Evolutionary conservation across 1,284 basidiomycete genomes (phyloP).

Genomic region (Rhodotorula sp.): DNA sequence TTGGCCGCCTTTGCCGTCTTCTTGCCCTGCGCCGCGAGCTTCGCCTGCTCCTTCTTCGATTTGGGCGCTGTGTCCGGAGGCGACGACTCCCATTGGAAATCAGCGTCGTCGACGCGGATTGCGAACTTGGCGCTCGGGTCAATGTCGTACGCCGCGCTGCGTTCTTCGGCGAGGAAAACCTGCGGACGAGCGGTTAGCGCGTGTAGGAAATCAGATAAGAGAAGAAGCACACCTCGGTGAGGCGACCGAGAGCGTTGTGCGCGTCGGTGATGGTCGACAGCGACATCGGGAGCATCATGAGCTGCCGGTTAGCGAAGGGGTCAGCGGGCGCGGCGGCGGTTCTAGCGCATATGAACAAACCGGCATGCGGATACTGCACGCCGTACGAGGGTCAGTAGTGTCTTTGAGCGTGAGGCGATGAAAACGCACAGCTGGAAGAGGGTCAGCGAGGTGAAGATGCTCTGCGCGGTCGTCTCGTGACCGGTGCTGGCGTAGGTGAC

Average conservation of each 20-base stretch:
- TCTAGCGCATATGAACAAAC: slow-evolving; percentile 47
- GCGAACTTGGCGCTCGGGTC: slow-evolving; percentile 61
- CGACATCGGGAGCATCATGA: slow-evolving; percentile 62
- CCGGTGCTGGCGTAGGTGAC: slow-evolving; percentile 70
- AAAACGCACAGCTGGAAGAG: slow-evolving; percentile 63
- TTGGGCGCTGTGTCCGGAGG: slow-evolving; percentile 59
- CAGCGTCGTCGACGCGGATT: slow-evolving; percentile 65
- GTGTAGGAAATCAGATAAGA: too few relatives aligned
- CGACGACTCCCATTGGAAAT: slow-evolving; percentile 79
- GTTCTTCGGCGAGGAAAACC: slow-evolving; percentile 76
- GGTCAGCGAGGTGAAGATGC: slow-evolving; percentile 72
- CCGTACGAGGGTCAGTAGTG: slow-evolving; percentile 14
- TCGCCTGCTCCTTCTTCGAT: slow-evolving; percentile 49
- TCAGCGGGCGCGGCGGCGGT: slow-evolving; percentile 24
- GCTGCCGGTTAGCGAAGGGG: neutral
- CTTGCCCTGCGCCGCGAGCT: slow-evolving; percentile 18
- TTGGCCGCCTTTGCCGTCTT: slow-evolving; percentile 42
- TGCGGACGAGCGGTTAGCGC: neutral
- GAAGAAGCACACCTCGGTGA: slow-evolving; percentile 48
- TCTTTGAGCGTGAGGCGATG: slow-evolving; percentile 44
- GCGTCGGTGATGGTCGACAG: slow-evolving; percentile 78
- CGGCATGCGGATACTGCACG: slow-evolving; percentile 13
- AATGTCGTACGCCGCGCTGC: slow-evolving; percentile 63
- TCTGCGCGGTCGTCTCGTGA: slow-evolving; percentile 66
- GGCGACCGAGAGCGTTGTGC: slow-evolving; percentile 67